Evolutionary conservation across 2,329 filamentous ascomycete species (phyloP), one percentile per base, ranked within the genome.

Genomic region (Nothopassalora personata): DNA sequence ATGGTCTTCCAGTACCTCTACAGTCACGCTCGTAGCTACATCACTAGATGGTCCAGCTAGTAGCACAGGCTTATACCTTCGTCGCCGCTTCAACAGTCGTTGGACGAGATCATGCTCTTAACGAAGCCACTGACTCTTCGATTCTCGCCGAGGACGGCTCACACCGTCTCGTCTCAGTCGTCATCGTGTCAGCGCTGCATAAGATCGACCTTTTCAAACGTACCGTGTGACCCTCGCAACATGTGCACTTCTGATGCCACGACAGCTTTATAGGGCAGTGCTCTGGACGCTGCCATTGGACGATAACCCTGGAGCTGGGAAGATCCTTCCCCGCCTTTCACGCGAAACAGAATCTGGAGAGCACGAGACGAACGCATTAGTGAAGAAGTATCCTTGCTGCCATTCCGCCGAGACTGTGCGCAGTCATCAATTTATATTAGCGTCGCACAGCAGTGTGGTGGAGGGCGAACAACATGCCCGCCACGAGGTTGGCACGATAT

Each of bases 1-100:
- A 61, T 61, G 52, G 53, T 54, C 8, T 65, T 48, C 28, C 60
- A 61, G 49, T 65, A 58, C 52, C 13, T 60, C 28, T 61, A 51
- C 33, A 58, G 60, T 45, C 58, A 61, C 33, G 56, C 56, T 39
- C 48, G 48, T 31, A 60, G 56, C 45, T 65, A 63, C 34, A 58
- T 53, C 52, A 57, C 54, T 19, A 58, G 36, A 36, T 50, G 39
- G 19, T n/a, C 11, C 11, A 31, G 19, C 27, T 53, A 53, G 51
- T 5, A 23, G 10, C 30, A 39, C 31, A n/a, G n/a, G n/a, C 23
- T 15, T n/a, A 11, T 30, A 43, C 52, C 8, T 27, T 28, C 34
- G 1, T 27, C 52, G 2, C 10, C 36, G 52, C n/a, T 36, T n/a
- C 15, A 4, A 13, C 5, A 9, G 18, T 23, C 28, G n/a, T 28